A percentile compares a stretch with the other conserved stretches of the same genome.
phyloP scores from a whole-genome alignment of 1,284 basidiomycete genomes.

The Microbotryum intermedium region DNA sequence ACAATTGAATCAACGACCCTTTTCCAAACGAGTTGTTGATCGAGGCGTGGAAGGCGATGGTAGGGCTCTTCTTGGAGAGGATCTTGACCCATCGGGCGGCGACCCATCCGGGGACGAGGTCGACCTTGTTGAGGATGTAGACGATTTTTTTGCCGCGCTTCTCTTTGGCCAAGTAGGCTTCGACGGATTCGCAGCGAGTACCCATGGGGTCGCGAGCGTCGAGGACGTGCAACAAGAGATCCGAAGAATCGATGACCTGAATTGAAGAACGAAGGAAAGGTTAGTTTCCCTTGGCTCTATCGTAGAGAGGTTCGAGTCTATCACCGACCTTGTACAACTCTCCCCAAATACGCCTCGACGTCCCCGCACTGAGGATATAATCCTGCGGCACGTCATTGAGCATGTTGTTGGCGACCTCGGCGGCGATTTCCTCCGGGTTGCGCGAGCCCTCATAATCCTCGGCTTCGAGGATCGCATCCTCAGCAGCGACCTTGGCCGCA shows the following conservation, averaged over 20 bases:
- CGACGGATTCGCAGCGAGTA: slow-evolving; percentile 90
- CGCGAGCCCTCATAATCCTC: slow-evolving; percentile 29
- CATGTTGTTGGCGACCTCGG: slow-evolving; percentile 23
- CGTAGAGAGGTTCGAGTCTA: no score
- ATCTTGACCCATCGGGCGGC: slow-evolving; percentile 96
- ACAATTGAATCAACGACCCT: slow-evolving; percentile 91
- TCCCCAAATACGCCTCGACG: slow-evolving; percentile 89
- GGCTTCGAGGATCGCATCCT: slow-evolving; percentile 20
- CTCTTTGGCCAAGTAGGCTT: slow-evolving; percentile 90
- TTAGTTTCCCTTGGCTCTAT: not conserved
- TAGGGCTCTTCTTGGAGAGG: slow-evolving; percentile 86
- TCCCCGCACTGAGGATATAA: slow-evolving; percentile 49
- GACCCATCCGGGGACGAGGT: slow-evolving; percentile 97
- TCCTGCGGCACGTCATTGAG: slow-evolving; percentile 34
- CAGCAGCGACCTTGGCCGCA: slow-evolving; percentile 5
- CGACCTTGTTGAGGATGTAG: slow-evolving; percentile 96
- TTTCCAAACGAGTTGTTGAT: slow-evolving; percentile 99
- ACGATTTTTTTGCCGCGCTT: slow-evolving; percentile 97
- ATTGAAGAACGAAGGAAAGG: not conserved
- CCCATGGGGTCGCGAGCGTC: slow-evolving; percentile 95
- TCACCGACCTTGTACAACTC: slow-evolving; percentile 86
- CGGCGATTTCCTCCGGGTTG: slow-evolving; percentile 24
- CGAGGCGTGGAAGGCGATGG: slow-evolving; percentile 96
- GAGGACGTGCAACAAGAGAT: slow-evolving; percentile 90
- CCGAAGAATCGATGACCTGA: slow-evolving; percentile 88